Evolutionary conservation across 2,329 filamentous ascomycete genomes (phyloP), one percentile per base, ranked within the genome.

Genomic region (Aspergillus texensis): DNA sequence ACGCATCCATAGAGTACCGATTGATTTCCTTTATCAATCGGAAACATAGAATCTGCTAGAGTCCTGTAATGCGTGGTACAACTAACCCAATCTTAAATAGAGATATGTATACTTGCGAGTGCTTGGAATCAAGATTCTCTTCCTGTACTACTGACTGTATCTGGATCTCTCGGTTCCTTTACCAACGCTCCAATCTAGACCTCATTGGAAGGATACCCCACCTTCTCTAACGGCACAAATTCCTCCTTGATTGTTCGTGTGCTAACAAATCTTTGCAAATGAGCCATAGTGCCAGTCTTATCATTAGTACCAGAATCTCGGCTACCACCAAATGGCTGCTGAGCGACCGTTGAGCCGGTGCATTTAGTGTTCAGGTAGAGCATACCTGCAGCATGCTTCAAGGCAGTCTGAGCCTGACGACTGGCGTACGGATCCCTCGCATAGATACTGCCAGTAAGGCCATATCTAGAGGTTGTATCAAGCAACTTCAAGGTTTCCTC

Each of bases 281-380:
- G 76, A 39, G 79, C 80, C 53, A 81, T 77, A 68, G 83, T 86
- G 43, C 85, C 85, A 3, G 84, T 84, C 77, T 86, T 86, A 71
- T 86, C 84, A 67, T 85, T 85, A 16, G 85, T 86, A 36, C 85
- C 84, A 54, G 82, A 85, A 52, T 80, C 79, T 58, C 85, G 77
- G 58, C 80, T 78, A 45, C 85, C 84, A 50, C 84, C 84, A 66
- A 86, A 87, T 0, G 84, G 80, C 71, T 86, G 85, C 77, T 86
- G 85, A 12, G 83, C 84, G 41, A 86, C 83, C 9, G 85, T 79
- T 0, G 85, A 82, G 1, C 82, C 85, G 0, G 85, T 87, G 60
- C 82, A 85, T 77, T 87, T 87, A 75, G 82, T 85, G 73, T 87
- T 87, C 61, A 85, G 77, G 71, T 87, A 87, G 57, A 87, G 84